Evolutionary conservation across 202 grass and related monocot species (phyloP), one percentile per base, ranked within the genome.

Genomic region (Eragrostis tef): DNA sequence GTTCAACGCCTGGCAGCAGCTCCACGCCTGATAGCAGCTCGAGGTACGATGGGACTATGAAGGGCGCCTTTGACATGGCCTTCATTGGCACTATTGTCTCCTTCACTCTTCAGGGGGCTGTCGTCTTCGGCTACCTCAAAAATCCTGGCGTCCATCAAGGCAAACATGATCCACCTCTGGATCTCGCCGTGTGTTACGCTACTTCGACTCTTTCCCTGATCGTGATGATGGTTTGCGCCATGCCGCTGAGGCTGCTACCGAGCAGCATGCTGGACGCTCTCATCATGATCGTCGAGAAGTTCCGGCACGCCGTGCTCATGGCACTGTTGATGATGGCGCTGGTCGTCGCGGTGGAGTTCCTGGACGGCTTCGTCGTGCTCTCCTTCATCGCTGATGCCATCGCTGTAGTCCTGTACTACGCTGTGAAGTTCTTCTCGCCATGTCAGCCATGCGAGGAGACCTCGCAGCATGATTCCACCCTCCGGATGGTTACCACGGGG

Each of bases 41-140:
- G 54, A 39, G 0, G 21, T 81, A 74, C 4, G 77, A 76, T 1
- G 2, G 0, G 6, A 44, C 60, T 0, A 63, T 80, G 53, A 79
- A 85, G 43, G 11, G 12, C 34, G 24, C 51, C 63, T 78, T 74
- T 17, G 82, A 89, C 34, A 6, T 82, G 16, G 75, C 87, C 24
- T 45, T 16, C 10, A 1, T 85, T 6, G 41, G 81, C 3, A 85
- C 47, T 0, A 53, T 71, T 1, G 62, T 13, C 3, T 84, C 82
- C 2, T 89, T 89, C 29, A 1, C 45, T 27, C 24, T 89, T 21
- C 87, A 89, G 51, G 67, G 71, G 3, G 25, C 29, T 0, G 11
- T 85, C 19, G 62, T 9, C 73, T 75, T 74, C 13, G 4, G 75
- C 43, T 89, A 89, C 87, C 49, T 85, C 49, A 89, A 78, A 16